A percentile compares a stretch with the other conserved stretches of the same genome.
Evolutionary conservation across 805 yeast genomes (phyloP).

Genomic region (Ascoidea tarda): DNA sequence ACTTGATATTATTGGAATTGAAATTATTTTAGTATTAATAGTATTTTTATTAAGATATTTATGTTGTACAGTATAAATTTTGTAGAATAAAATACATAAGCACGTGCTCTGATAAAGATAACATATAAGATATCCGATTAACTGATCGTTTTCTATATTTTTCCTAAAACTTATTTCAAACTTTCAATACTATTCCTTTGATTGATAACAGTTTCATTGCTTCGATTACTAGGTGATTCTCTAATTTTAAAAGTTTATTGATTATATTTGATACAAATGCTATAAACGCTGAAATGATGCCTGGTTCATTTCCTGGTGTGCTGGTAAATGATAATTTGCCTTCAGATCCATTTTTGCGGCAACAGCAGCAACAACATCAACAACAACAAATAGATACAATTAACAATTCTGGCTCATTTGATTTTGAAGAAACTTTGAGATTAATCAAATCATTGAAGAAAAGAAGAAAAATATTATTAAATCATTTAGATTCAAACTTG

Average conservation of each 20-base stretch:
- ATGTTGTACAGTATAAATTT: no score
- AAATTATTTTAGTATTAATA: no score
- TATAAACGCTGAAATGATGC: background rate
- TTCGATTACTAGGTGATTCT: no score
- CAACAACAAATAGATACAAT: background rate
- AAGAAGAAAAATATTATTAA: background rate
- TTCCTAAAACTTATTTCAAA: no score
- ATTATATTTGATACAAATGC: background rate
- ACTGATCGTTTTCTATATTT: no score
- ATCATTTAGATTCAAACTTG: conserved; percentile 1
- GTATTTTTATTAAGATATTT: no score
- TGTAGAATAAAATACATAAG: no score
- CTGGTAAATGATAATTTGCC: background rate
- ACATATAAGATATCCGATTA: no score
- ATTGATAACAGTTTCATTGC: no score
- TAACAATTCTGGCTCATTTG: background rate
- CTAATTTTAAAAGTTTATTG: background rate
- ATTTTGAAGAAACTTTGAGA: background rate
- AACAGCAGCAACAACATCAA: background rate
- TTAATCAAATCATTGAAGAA: background rate
- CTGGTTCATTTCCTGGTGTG: background rate
- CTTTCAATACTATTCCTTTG: no score
- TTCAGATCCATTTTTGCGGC: background rate
- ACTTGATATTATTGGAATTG: no score
- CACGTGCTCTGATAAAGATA: no score